Conservation (phyloP, 2,329 filamentous ascomycete genomes). For the Calonectria pseudoturangicola region DNA sequence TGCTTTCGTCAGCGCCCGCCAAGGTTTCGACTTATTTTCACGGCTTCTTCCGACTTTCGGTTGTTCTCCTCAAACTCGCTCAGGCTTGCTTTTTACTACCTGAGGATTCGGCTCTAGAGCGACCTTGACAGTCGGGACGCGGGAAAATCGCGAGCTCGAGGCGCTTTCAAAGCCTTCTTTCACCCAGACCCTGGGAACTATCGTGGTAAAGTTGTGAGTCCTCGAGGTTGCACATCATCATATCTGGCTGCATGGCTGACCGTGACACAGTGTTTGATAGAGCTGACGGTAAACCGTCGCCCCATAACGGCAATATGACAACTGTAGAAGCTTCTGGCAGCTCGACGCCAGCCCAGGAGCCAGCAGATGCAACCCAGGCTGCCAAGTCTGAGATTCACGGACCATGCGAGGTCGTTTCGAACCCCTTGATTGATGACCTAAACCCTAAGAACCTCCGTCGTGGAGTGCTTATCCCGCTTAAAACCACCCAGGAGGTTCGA, state of each 20-base stretch:
- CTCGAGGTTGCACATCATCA: slow-evolving; percentile 12
- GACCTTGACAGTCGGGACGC: too few species aligned
- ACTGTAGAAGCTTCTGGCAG: slow-evolving; percentile 38
- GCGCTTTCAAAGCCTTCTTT: not conserved
- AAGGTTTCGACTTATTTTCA: not conserved
- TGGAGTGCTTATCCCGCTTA: slow-evolving; percentile 76
- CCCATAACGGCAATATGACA: slow-evolving; percentile 42
- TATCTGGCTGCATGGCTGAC: slow-evolving; percentile 26
- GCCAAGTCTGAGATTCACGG: slow-evolving; percentile 48
- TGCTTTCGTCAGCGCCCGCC: slow-evolving; percentile 33
- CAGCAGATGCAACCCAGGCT: slow-evolving; percentile 31
- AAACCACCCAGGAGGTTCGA: slow-evolving; percentile 78
- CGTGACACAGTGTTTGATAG: slow-evolving; percentile 21
- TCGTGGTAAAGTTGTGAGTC: slow-evolving; percentile 29
- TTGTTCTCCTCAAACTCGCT: not conserved
- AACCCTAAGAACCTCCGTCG: slow-evolving; percentile 60
- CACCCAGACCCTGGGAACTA: not conserved
- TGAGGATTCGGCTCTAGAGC: not conserved
- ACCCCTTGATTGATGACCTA: slow-evolving; percentile 62
- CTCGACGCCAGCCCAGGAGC: slow-evolving; percentile 40
- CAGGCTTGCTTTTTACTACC: not conserved
- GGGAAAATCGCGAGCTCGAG: not conserved
- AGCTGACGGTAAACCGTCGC: slow-evolving; percentile 1
- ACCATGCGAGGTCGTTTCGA: slow-evolving; percentile 56
- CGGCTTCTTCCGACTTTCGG: not conserved